Evolutionary conservation across 2,329 filamentous ascomycete species (phyloP), one percentile per base, ranked within the genome.

Genomic region (Colletotrichum coccodes): DNA sequence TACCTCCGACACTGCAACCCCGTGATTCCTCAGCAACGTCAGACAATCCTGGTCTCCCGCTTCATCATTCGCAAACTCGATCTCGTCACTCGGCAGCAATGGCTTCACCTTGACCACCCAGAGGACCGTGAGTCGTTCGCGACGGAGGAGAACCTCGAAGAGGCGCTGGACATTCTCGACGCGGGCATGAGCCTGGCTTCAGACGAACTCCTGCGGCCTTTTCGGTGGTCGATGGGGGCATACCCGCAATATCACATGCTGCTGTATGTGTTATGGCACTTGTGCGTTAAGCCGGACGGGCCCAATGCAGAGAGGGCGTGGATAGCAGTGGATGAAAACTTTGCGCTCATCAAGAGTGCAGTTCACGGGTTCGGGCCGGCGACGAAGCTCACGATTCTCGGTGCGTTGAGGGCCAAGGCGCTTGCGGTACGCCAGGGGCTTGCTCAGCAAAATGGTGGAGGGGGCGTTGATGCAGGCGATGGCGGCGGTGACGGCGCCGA

Each of bases 1-100:
- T 80, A 86, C 59, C 72, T 87, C 12, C 78, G 79, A 42, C 77
- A 86, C 36, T 85, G 83, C 68, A 87, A 90, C 62, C 85, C 85
- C 71, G 82, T 83, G 0, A 80, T 89, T 1, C 88, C 88, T 1
- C 75, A 80, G 30, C 78, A 80, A 4, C 72, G 74, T 30, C 72
- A 79, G 61, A 77, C 77, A 1, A 64, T 76, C 9, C 63, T 74
- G 0, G 73, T 79, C 0, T 72, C 75, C 0, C 73, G 72, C 0
- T 69, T 80, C 11, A 72, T 82, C 7, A 44, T 78, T 1, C 71
- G 73, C 11, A 83, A 83, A 68, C 65, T 79, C 7, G 79, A 80
- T 60, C 73, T 81, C 40, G 76, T 79, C 38, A 72, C 74, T 11
- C 73, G 75, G 11, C 78, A 79, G 53, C 74, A 73, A 68, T 75